Conservation (phyloP, 306 rosid species). For the Oxytropis ochrocephala region DNA sequence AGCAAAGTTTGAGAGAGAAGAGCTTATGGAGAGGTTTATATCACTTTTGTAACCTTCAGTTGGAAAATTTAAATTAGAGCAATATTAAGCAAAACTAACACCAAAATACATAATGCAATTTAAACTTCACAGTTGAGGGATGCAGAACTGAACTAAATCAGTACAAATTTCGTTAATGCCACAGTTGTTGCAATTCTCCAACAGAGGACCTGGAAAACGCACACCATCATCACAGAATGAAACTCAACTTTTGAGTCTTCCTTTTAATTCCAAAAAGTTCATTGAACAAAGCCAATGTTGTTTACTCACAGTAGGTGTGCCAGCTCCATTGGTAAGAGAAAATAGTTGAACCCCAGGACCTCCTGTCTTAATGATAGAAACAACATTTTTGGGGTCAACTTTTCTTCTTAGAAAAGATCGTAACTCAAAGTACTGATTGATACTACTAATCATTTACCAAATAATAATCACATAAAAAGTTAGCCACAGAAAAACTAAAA, state of each 20-base stretch:
- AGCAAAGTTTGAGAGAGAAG: no score
- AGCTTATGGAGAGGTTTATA: no score
- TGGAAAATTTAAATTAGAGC: no score
- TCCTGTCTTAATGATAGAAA: constrained; percentile 80
- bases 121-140: constrained; percentile 88
- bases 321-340: constrained; percentile 76
- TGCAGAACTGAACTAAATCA: constrained; percentile 83
- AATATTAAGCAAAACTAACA: no score
- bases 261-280: background rate
- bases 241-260: background rate
- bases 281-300: background rate
- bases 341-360: constrained; percentile 77
- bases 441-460: no score
- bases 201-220: constrained; percentile 72
- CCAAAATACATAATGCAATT: no score
- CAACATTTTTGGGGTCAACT: constrained; percentile 74
- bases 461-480: no score
- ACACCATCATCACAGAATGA: constrained; percentile 12
- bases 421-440: constrained; percentile 53
- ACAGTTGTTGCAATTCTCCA: constrained; percentile 96
- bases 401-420: no score
- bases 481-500: no score
- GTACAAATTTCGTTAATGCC: constrained; percentile 72
- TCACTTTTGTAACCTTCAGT: no score
- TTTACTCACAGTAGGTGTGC: constrained; percentile 62